Base-by-base conservation (phyloP, 129 eudicot genomes). In the carrot (Daucus carota) region DNA sequence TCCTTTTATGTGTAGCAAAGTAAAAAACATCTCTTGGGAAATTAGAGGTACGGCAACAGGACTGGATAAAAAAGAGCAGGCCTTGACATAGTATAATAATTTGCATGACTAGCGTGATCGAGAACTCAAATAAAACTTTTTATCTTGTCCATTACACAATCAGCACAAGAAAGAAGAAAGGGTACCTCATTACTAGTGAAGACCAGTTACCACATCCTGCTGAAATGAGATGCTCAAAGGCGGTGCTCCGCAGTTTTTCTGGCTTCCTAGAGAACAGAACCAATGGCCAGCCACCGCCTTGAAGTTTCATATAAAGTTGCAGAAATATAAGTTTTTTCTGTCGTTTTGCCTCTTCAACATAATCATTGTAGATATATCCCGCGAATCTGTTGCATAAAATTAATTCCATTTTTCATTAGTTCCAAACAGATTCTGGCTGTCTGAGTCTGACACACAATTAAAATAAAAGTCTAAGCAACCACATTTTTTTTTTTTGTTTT, bases 201-300 rank as follows among this genome's bases (percentile, higher is more conserved):
- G 82, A 84, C 89, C 87, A 89, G 73, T 83, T 86, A 75, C 79
- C 73, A 83, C 80, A 89, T 83, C 88, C 89, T 34, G 80, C 79
- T 79, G 86, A 89, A 32, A 48, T 75, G 74, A 89, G 95, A 48
- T 79, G 47, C 77, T 85, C 77, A 40, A 42, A 11, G 28, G 81
- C 80, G 45, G 75, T 74, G 67, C 81, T 79, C 68, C 84, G 82
- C 48, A 63, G 79, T 79, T 74, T 77, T 80, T 89, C 88, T 32
- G 87, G 84, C 77, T 80, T 89, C 76, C 95, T 87, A 72, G 95
- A 89, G 72, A 87, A 42, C 76, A 89, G 79, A 81, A 87, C 78
- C 79, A 87, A 48, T 70, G 81, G 81, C 95, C 95, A 89, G 15
- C 91, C 91, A 48, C 72, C 76, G 44, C 76, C 78, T 73, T 79